Conservation (phyloP, 1,284 basidiomycete species). For the Trichosporon coremiiforme region DNA sequence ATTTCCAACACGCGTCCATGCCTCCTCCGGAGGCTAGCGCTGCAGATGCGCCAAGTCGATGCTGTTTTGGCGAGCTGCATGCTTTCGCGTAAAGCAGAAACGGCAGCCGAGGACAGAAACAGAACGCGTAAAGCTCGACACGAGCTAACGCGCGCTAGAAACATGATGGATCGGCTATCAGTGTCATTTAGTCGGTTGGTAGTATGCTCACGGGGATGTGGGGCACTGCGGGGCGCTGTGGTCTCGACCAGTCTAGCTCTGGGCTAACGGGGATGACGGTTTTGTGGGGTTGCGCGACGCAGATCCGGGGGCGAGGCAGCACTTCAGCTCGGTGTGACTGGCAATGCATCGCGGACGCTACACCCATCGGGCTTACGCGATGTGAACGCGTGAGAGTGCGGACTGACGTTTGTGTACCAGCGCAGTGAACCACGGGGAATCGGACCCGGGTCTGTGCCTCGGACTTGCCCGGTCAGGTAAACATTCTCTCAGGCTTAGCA, state of each 20-base stretch:
- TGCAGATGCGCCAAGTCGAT: neutral
- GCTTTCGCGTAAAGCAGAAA: constrained; percentile 1
- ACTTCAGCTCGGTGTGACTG: no score
- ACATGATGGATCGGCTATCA: constrained; percentile 2
- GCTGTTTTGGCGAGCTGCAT: neutral
- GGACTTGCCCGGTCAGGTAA: neutral
- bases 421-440: neutral
- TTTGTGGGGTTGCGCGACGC: neutral
- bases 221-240: neutral
- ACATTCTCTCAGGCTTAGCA: neutral
- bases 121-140: neutral
- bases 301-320: no score
- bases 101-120: neutral
- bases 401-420: neutral
- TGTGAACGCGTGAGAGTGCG: no score
- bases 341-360: no score
- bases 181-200: neutral
- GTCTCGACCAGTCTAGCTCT: neutral
- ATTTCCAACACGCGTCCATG: constrained; percentile 15
- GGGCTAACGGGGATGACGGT: no score
- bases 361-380: no score
- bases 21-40: neutral
- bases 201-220: neutral
- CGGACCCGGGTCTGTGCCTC: neutral
- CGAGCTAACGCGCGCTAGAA: neutral